Evolutionary conservation across 225 moss, liverwort and hornwort genomes (phyloP).

Genomic region (Pseudoscleropodium purum): DNA sequence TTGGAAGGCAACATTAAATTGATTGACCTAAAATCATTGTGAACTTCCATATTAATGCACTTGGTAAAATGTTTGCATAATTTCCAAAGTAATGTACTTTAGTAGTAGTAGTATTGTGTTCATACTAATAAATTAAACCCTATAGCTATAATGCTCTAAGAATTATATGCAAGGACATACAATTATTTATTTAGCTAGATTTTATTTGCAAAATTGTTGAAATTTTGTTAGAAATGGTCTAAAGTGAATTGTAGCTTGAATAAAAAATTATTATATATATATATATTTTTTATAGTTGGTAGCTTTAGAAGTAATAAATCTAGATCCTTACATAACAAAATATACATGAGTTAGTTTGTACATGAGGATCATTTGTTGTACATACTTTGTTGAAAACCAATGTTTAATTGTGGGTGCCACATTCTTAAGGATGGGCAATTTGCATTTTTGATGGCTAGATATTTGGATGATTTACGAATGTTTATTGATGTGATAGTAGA

Average conservation of each 20-base stretch:
- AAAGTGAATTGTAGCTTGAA: neutral
- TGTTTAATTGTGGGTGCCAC: neutral
- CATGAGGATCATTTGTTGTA: neutral
- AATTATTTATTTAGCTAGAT: neutral
- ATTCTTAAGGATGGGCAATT: neutral
- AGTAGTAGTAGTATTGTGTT: fast-evolving
- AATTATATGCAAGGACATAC: neutral
- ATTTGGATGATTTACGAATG: fast-evolving
- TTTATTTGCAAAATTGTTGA: neutral
- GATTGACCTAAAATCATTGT: no score
- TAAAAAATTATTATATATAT: neutral
- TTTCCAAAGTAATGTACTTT: fast-evolving
- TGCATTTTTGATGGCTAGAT: neutral
- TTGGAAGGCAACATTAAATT: no score
- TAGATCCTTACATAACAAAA: fast-evolving
- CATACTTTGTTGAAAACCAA: neutral
- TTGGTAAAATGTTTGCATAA: neutral
- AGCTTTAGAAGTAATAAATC: neutral
- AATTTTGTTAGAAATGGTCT: neutral
- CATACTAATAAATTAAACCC: neutral
- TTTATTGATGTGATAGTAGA: neutral
- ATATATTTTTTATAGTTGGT: neutral
- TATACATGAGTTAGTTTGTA: neutral
- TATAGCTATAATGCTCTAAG: neutral
- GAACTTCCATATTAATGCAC: fast-evolving